Percentiles rank a stretch among this genome's conserved stretches.
These are phyloP conservation scores for Talaromyces sp. DNA, from an alignment of 2,329 filamentous ascomycete species.

Conservation along the genomic window DNA sequence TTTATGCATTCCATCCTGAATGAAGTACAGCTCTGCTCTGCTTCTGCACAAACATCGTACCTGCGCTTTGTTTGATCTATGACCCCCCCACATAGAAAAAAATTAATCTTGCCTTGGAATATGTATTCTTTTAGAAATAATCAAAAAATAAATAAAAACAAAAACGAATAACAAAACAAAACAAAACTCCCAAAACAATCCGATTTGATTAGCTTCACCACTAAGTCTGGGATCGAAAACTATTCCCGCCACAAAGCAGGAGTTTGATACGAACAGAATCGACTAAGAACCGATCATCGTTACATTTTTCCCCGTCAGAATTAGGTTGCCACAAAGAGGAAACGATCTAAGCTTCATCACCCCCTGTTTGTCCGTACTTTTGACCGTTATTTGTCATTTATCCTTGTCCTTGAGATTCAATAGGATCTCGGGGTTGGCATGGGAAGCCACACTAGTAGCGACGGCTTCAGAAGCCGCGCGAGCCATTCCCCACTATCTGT, in stretches of 20 bases:
- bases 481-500: constrained; percentile 2
- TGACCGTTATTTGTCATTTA: constrained; percentile 4
- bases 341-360: not conserved
- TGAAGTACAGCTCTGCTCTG: not conserved
- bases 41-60: constrained; percentile 6
- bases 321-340: constrained; percentile 2
- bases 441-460: not conserved
- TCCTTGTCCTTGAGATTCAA: not conserved
- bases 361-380: constrained; percentile 4
- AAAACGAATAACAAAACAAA: too few relatives aligned
- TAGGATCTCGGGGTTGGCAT: not conserved
- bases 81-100: too few relatives aligned
- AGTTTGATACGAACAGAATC: not conserved
- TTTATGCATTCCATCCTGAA: too few relatives aligned
- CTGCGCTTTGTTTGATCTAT: constrained; percentile 17
- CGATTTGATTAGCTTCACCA: not conserved
- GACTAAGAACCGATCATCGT: constrained; percentile 2
- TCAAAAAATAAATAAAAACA: not conserved
- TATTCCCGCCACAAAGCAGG: not conserved
- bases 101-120: too few relatives aligned
- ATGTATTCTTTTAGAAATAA: too few relatives aligned
- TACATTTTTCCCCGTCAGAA: not conserved
- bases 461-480: constrained; percentile 2
- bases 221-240: not conserved
- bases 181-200: too few relatives aligned